Percentiles rank a stretch among this genome's conserved stretches.
phyloP scores from a whole-genome alignment of 1,284 basidiomycete species.

The Austroboletus novae-zelandiae region DNA sequence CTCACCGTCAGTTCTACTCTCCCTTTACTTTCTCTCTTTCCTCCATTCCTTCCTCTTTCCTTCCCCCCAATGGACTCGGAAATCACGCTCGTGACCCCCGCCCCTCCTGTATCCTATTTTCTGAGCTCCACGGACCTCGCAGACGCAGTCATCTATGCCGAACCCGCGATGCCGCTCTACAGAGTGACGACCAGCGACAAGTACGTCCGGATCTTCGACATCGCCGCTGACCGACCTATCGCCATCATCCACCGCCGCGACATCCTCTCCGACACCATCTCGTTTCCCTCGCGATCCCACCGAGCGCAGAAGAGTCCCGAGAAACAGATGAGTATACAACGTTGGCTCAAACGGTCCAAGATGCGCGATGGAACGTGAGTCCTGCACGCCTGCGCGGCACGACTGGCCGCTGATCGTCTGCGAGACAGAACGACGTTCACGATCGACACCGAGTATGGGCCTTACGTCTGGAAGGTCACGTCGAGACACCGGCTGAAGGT shows the following conservation, averaged over 20 bases:
- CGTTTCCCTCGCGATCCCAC: constrained; percentile 16
- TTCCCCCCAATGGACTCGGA: constrained; percentile 25
- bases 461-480: constrained; percentile 25
- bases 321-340: constrained; percentile 17
- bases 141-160: constrained; percentile 18
- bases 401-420: not conserved
- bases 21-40: not conserved
- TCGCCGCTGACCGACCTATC: constrained; percentile 8
- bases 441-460: constrained; percentile 22
- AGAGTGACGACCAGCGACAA: constrained; percentile 18
- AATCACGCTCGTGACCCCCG: constrained; percentile 24
- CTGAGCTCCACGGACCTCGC: constrained; percentile 19
- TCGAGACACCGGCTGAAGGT: constrained; percentile 27
- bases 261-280: constrained; percentile 26
- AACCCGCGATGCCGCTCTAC: constrained; percentile 24
- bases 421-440: constrained; percentile 16
- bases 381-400: too few relatives aligned
- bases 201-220: constrained; percentile 18
- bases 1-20: not conserved
- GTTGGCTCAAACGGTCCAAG: constrained; percentile 30
- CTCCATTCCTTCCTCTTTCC: too few relatives aligned
- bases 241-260: constrained; percentile 29
- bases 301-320: not conserved
- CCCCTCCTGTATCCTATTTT: constrained; percentile 30
- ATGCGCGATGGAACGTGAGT: constrained; percentile 24